Evolutionary conservation across 805 yeast genomes (phyloP).

Genomic region (Blastobotrys muscicola): DNA sequence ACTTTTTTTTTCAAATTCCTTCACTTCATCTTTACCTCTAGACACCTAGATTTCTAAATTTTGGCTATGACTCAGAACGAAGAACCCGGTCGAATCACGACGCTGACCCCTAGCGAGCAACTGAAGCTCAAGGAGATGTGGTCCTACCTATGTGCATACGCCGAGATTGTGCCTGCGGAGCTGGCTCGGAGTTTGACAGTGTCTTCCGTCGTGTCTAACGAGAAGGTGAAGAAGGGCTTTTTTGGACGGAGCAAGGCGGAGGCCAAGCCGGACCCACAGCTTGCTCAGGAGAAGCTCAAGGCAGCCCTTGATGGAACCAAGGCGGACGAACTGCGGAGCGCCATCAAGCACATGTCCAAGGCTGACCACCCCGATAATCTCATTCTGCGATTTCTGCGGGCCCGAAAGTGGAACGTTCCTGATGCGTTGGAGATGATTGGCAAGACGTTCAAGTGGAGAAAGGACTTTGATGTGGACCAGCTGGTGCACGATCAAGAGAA

Average conservation of each 20-base stretch:
- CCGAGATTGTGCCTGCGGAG: constrained; percentile 22
- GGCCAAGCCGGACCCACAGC: constrained; percentile 8
- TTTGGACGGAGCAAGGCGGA: constrained; percentile 18
- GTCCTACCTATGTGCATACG: constrained; percentile 21
- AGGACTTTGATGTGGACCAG: constrained; percentile 49
- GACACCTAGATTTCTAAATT: too few species aligned
- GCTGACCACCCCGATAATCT: constrained; percentile 77
- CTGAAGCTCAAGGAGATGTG: constrained; percentile 32
- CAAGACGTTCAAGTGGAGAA: constrained; percentile 70
- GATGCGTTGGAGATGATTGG: constrained; percentile 62
- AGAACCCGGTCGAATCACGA: constrained; percentile 27
- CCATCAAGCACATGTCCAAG: constrained; percentile 54
- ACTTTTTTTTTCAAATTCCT: too few species aligned
- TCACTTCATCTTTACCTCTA: too few species aligned
- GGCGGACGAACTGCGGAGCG: constrained; percentile 35
- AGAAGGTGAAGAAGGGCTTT: constrained; percentile 22
- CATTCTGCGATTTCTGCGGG: constrained; percentile 67
- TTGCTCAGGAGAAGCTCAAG: constrained; percentile 6
- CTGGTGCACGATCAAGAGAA: constrained; percentile 67
- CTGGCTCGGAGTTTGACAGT: constrained; percentile 11
- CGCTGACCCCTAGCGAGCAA: constrained; percentile 30
- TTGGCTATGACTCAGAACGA: neutral
- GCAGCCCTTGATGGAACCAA: constrained; percentile 10
- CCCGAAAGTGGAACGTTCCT: constrained; percentile 76
- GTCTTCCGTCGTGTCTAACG: constrained; percentile 15